phyloP scores from a whole-genome alignment of 768 basidiomycete genomes.

The Hygrophorus pudorinus region DNA sequence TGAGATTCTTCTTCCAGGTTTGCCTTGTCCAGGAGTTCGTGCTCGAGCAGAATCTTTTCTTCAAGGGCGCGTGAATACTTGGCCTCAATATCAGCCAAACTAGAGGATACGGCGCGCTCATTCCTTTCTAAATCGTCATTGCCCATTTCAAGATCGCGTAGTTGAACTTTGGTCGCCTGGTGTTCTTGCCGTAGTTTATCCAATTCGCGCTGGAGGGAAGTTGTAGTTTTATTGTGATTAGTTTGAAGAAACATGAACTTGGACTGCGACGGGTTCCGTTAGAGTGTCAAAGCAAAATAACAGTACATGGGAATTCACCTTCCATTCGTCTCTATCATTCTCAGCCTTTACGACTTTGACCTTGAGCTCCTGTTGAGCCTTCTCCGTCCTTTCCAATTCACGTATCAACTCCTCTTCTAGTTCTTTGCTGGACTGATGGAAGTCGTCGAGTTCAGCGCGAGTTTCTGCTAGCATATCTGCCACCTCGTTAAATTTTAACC shows the following conservation, averaged over 20 bases:
- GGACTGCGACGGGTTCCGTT: conserved; percentile 9
- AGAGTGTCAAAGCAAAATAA: neutral
- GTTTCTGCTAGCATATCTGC: conserved; percentile 81
- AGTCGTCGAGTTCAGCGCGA: conserved; percentile 77
- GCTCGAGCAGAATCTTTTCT: conserved; percentile 95
- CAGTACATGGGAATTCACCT: conserved; percentile 41
- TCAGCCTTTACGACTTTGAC: conserved; percentile 63
- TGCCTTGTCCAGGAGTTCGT: conserved; percentile 88
- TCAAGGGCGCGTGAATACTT: conserved; percentile 88
- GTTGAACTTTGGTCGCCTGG: conserved; percentile 58
- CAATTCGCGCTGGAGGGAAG: conserved; percentile 86
- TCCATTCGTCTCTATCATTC: conserved; percentile 83
- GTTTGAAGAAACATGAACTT: conserved; percentile 88
- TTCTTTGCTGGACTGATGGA: conserved; percentile 80
- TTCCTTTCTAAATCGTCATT: conserved; percentile 96
- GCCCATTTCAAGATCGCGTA: conserved; percentile 91
- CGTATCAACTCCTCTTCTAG: conserved; percentile 89
- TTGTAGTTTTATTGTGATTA: conserved; percentile 80
- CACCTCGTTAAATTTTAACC: conserved; percentile 70
- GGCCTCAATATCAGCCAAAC: conserved; percentile 73
- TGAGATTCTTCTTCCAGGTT: conserved; percentile 85
- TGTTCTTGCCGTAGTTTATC: conserved; percentile 72
- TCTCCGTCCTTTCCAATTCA: conserved; percentile 83
- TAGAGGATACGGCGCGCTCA: conserved; percentile 80
- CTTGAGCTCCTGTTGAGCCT: conserved; percentile 70